phyloP scores from a whole-genome alignment of 306 rosid species.

The Alnus rubra region DNA sequence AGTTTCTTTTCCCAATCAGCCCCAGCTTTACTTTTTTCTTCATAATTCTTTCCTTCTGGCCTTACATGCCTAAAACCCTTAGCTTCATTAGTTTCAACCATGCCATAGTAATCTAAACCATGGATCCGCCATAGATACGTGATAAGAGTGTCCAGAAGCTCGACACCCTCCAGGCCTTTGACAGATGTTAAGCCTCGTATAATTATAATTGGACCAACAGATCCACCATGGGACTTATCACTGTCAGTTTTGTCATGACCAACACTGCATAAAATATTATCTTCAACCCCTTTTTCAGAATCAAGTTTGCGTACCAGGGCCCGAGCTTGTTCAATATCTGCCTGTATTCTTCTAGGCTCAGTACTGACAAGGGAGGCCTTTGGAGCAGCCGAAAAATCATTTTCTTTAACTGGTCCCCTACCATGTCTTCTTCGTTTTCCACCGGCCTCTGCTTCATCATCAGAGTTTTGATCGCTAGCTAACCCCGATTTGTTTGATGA shows the following conservation, averaged over 20 bases:
- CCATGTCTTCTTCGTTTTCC: slow-evolving; percentile 77
- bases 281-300: slow-evolving; percentile 78
- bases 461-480: slow-evolving; percentile 83
- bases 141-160: slow-evolving; percentile 83
- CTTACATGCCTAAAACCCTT: slow-evolving; percentile 95
- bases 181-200: slow-evolving; percentile 85
- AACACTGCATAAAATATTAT: slow-evolving; percentile 67
- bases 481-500: slow-evolving; percentile 70
- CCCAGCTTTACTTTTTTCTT: slow-evolving; percentile 53
- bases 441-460: slow-evolving; percentile 74
- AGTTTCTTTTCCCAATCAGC: slow-evolving; percentile 91
- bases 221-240: slow-evolving; percentile 72
- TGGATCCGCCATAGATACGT: slow-evolving; percentile 98
- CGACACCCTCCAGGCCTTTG: slow-evolving; percentile 92
- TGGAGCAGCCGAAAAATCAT: slow-evolving; percentile 84
- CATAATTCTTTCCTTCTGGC: slow-evolving; percentile 54
- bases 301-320: slow-evolving; percentile 89
- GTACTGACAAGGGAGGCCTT: slow-evolving; percentile 79
- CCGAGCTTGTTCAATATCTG: slow-evolving; percentile 81
- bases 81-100: slow-evolving; percentile 80
- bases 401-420: slow-evolving; percentile 66
- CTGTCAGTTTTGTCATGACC: slow-evolving; percentile 65
- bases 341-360: slow-evolving; percentile 77
- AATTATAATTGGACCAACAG: slow-evolving; percentile 76
- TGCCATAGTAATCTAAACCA: slow-evolving; percentile 93